A percentile compares a stretch with the other conserved stretches of the same genome.
Evolutionary conservation across 805 yeast species (phyloP).

Genomic region (Kodamaea hsintzibuensis): DNA sequence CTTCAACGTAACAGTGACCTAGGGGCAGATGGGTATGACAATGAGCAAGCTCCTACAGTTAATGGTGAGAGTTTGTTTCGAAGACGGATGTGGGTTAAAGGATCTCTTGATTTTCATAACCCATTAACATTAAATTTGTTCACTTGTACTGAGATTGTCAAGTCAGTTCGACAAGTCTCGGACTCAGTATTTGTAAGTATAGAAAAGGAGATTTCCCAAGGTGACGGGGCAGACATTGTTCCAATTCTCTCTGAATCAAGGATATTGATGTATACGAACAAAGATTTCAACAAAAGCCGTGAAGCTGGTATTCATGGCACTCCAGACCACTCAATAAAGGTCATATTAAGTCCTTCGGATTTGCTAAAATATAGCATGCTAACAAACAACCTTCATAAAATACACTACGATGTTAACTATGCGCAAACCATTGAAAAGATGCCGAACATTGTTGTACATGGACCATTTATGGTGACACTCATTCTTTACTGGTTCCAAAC

Average conservation of each 20-base stretch:
- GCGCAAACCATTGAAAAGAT: conserved; percentile 57
- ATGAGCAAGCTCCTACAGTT: conserved; percentile 65
- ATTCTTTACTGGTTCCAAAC: conserved; percentile 51
- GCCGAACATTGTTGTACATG: conserved; percentile 68
- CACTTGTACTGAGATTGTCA: conserved; percentile 56
- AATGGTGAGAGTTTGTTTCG: conserved; percentile 32
- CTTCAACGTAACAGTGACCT: conserved; percentile 55
- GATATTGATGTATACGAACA: conserved; percentile 60
- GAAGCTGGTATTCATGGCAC: conserved; percentile 1
- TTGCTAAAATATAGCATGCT: conserved; percentile 69
- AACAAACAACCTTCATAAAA: conserved; percentile 79
- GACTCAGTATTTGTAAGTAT: conserved; percentile 54
- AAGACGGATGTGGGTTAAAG: conserved; percentile 82
- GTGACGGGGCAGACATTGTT: too few species aligned
- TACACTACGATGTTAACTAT: conserved; percentile 70
- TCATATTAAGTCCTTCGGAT: conserved; percentile 43
- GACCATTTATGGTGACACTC: conserved; percentile 72
- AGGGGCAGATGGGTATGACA: conserved; percentile 78
- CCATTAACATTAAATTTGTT: conserved; percentile 19
- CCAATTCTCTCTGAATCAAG: conserved; percentile 52
- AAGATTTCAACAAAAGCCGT: not conserved
- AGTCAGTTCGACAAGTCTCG: conserved; percentile 35
- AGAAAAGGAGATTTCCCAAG: conserved; percentile 45
- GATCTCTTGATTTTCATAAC: conserved; percentile 47
- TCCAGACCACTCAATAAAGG: conserved; percentile 9